Conservation (phyloP, 140 eudicot species). For the Cichorium intybus region DNA sequence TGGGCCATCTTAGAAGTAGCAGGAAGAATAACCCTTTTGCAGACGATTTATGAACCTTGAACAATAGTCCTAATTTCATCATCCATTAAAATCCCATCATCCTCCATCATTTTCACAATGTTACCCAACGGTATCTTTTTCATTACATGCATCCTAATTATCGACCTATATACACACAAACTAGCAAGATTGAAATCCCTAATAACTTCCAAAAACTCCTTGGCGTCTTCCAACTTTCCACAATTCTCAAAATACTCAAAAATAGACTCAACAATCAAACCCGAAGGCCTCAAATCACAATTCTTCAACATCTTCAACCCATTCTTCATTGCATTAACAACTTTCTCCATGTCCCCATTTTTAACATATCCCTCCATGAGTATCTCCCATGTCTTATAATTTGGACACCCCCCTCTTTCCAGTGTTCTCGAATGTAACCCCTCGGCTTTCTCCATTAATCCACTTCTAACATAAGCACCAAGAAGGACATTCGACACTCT, state of each 20-base stretch:
- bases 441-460: conserved; percentile 48
- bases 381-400: conserved; percentile 68
- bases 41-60: conserved; percentile 8
- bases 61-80: conserved; percentile 34
- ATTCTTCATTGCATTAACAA: conserved; percentile 43
- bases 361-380: conserved; percentile 58
- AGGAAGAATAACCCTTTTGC: neutral
- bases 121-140: conserved; percentile 18
- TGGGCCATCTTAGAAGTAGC: neutral
- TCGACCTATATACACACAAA: conserved; percentile 29
- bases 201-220: conserved; percentile 30
- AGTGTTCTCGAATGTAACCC: conserved; percentile 41
- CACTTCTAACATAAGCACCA: conserved; percentile 49
- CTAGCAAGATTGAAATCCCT: conserved; percentile 42
- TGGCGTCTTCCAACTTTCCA: conserved; percentile 44
- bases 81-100: conserved; percentile 46
- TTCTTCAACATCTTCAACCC: conserved; percentile 22
- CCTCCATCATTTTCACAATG: conserved; percentile 40
- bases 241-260: conserved; percentile 36
- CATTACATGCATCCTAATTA: conserved; percentile 32
- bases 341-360: conserved; percentile 40
- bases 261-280: conserved; percentile 26
- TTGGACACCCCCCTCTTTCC: conserved; percentile 52
- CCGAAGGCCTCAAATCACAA: conserved; percentile 49
- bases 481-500: conserved; percentile 63